Base-by-base conservation (phyloP, 495 filamentous ascomycete species). In the Bacidia rubella region DNA sequence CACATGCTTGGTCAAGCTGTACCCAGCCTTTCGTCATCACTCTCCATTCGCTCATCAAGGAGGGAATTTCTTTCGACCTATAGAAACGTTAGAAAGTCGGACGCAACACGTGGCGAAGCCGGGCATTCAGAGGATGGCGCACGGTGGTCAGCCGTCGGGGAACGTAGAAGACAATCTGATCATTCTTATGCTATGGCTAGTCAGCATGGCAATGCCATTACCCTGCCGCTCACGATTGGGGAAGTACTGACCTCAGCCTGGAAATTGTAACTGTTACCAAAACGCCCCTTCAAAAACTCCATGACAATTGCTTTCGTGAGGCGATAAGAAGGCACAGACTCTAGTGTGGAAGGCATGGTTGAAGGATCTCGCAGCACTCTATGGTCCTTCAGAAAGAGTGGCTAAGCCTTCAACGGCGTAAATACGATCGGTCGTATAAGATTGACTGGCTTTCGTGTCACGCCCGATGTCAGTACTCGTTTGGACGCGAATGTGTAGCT, bases 1-100 rank as follows among this genome's bases (percentile, higher is more conserved):
- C 17, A 5, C 41, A 12, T 67, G 59, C 46, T 64, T 68, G 41
- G 55, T 57, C 20, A 35, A 15, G 7, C 5, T 35, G 29, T 35
- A 22, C 41, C 41, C 7, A 22, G 20, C 20, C 19, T 5, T 22
- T 44, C 41, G 41, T 44, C 41, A 22, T 22, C 20, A 22, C 41
- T 44, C 5, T 44, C 41, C 12, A 44, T 7, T 7, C 41, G 41
- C 41, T 17, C 12, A 17, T 44, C 17, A 7, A 44, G 7, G 5
- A 44, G 17, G 12, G 41, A 44, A n/a, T 44, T 17, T 9, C 41
- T 9, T 20, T 44, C 41, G 17, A 9, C 15, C 41, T 44, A 22
- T 44, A 5, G 12, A 17, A 22, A 9, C 20, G 41, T 44, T 17
- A 44, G 41, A 68, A 2, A 63, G 9, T 22, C 41, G 7, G 17